phyloP scores from a whole-genome alignment of 352 stramenopile species.

The Phytophthora tentaculata region DNA sequence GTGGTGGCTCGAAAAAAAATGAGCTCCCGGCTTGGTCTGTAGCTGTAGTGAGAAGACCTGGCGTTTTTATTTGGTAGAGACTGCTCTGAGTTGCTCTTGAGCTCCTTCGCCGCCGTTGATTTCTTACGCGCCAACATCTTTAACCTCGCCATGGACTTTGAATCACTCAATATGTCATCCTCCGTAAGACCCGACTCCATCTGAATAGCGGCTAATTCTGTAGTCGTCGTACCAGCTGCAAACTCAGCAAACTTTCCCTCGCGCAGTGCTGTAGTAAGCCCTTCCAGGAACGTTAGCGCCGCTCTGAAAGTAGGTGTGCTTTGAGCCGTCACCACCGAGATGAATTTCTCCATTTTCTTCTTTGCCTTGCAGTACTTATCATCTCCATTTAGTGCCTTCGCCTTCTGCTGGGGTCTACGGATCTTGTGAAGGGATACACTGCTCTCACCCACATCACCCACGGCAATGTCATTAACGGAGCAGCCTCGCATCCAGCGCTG shows the following conservation, averaged over 20 bases:
- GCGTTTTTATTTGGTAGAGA: not conserved
- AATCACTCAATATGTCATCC: too few species aligned
- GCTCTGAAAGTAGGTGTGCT: constrained; percentile 2
- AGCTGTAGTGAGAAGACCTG: too few species aligned
- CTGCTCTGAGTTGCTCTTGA: too few species aligned
- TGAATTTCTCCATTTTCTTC: not conserved
- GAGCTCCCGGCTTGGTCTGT: too few species aligned
- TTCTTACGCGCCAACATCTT: too few species aligned
- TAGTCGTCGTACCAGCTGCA: not conserved
- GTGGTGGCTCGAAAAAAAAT: not conserved
- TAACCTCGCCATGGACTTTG: too few species aligned
- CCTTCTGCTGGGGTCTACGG: not conserved
- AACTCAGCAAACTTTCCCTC: not conserved
- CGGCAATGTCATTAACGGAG: not conserved
- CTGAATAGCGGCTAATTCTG: not conserved
- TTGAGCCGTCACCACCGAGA: not conserved
- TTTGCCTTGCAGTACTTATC: not conserved
- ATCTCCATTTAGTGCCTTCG: not conserved
- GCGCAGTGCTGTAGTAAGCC: too few species aligned
- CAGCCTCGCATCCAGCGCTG: constrained; percentile 6
- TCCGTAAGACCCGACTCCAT: too few species aligned
- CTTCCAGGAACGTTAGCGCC: not conserved
- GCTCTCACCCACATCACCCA: not conserved
- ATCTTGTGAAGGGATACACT: not conserved
- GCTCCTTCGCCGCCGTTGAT: too few species aligned